A percentile compares a stretch with the other conserved stretches of the same genome.
Evolutionary conservation across 2,329 filamentous ascomycete genomes (phyloP).

Genomic region (Pseudocercospora fuligena): DNA sequence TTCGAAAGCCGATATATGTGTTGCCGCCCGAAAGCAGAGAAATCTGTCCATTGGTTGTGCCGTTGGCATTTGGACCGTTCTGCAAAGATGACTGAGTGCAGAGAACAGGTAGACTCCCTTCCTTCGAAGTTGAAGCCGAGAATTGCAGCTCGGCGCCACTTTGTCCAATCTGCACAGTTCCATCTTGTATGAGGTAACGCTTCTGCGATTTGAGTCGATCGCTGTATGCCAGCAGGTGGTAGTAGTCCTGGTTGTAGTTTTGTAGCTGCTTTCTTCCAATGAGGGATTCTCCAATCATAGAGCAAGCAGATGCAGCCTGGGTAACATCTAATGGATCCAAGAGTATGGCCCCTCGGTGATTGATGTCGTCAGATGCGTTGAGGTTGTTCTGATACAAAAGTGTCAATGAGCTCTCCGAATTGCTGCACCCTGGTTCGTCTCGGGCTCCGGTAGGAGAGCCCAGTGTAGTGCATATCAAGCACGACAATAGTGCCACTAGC

Average conservation of each 20-base stretch:
- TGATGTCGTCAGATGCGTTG: slow-evolving; percentile 58
- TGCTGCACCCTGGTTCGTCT: slow-evolving; percentile 28
- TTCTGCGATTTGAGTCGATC: slow-evolving; percentile 45
- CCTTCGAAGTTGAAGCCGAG: neutral
- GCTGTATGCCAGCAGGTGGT: slow-evolving; percentile 51
- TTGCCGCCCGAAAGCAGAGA: slow-evolving; percentile 50
- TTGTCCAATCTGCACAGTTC: slow-evolving; percentile 44
- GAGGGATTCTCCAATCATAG: slow-evolving; percentile 54
- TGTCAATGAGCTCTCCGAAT: slow-evolving; percentile 53
- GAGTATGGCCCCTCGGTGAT: slow-evolving; percentile 58
- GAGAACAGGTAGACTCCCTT: slow-evolving; percentile 49
- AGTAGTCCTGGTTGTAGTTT: slow-evolving; percentile 52
- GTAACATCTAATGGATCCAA: slow-evolving; percentile 49
- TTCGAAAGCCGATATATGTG: slow-evolving; percentile 56
- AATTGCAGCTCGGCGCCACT: slow-evolving; percentile 18
- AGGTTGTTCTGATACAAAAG: slow-evolving; percentile 61
- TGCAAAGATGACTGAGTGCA: slow-evolving; percentile 55
- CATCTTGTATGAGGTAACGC: slow-evolving; percentile 50
- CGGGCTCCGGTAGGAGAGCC: neutral
- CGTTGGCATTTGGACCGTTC: slow-evolving; percentile 42
- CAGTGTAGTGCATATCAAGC: neutral
- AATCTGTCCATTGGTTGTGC: slow-evolving; percentile 46
- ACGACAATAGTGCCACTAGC: neutral
- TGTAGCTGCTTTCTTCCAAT: slow-evolving; percentile 49
- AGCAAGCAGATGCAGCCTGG: slow-evolving; percentile 51